These are phyloP conservation scores for Hibiscus syriacus DNA, from an alignment of 345 rosid genomes.

Conservation along the genomic window DNA sequence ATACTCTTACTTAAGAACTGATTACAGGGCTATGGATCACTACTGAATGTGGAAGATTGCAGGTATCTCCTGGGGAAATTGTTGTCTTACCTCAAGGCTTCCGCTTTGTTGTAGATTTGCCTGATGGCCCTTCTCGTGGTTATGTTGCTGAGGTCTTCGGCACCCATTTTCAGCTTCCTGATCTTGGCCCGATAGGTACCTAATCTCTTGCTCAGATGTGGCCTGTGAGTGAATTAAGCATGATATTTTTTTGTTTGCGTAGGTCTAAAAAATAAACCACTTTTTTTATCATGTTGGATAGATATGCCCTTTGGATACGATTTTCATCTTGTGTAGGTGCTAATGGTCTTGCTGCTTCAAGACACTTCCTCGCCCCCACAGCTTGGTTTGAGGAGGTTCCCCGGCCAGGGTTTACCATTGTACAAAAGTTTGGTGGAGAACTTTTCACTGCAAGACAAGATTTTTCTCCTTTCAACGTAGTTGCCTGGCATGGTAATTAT, in stretches of 20 bases:
- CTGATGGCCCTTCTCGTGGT: conserved; percentile 85
- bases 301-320: neutral
- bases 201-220: conserved; percentile 12
- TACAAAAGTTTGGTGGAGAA: conserved; percentile 88
- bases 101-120: conserved; percentile 61
- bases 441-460: conserved; percentile 84
- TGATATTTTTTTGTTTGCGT: neutral
- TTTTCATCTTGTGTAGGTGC: conserved; percentile 47
- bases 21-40: conserved; percentile 75
- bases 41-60: conserved; percentile 84
- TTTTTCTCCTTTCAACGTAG: conserved; percentile 94
- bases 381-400: conserved; percentile 74
- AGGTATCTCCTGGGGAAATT: conserved; percentile 87
- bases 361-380: conserved; percentile 82
- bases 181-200: conserved; percentile 95
- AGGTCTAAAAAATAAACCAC: neutral
- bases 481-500: conserved; percentile 98
- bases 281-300: neutral
- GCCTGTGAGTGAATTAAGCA: neutral
- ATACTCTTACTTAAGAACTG: neutral
- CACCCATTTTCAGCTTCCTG: conserved; percentile 94
- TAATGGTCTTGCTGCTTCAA: conserved; percentile 93
- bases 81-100: conserved; percentile 91
- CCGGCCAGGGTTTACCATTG: conserved; percentile 58
- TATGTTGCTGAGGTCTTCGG: conserved; percentile 92